Evolutionary conservation across 2,329 filamentous ascomycete genomes (phyloP).

Genomic region (Teratosphaeria zuluensis): DNA sequence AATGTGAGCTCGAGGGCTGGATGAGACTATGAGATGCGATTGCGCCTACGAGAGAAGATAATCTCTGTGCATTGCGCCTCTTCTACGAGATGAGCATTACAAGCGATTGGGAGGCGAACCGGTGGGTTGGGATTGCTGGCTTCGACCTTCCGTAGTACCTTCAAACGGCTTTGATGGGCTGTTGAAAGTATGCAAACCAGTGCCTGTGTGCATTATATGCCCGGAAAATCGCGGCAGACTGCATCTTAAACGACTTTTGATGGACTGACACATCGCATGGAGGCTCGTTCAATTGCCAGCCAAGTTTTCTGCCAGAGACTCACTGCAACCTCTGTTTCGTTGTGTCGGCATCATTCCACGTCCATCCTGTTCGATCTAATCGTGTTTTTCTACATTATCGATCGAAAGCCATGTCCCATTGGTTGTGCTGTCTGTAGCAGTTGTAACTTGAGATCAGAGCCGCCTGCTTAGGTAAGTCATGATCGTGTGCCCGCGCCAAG

Average conservation of each 20-base stretch:
- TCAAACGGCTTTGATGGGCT: constrained; percentile 1
- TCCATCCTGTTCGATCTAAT: too few relatives aligned
- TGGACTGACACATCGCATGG: not conserved
- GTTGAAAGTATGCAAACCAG: not conserved
- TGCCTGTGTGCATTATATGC: not conserved
- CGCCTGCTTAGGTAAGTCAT: not conserved
- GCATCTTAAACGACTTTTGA: too few relatives aligned
- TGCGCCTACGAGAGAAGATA: not conserved
- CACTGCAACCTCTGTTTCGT: too few relatives aligned
- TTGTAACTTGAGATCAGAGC: not conserved
- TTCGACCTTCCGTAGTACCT: constrained; percentile 7
- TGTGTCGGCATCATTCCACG: too few relatives aligned
- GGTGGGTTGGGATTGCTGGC: constrained; percentile 6
- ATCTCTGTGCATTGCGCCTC: not conserved
- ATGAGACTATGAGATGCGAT: not conserved
- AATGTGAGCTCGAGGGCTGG: constrained; percentile 3
- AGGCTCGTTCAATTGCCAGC: not conserved
- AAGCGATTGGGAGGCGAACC: constrained; percentile 5
- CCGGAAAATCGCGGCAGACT: not conserved
- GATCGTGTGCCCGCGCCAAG: not conserved
- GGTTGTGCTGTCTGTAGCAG: not conserved
- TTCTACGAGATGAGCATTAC: not conserved
- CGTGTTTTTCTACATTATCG: too few relatives aligned
- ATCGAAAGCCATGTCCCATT: too few relatives aligned
- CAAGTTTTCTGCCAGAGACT: too few relatives aligned